A percentile compares a stretch with the other conserved stretches of the same genome.
These are phyloP conservation scores for Ormosia emarginata DNA, from an alignment of 306 rosid species.

Conservation along the genomic window DNA sequence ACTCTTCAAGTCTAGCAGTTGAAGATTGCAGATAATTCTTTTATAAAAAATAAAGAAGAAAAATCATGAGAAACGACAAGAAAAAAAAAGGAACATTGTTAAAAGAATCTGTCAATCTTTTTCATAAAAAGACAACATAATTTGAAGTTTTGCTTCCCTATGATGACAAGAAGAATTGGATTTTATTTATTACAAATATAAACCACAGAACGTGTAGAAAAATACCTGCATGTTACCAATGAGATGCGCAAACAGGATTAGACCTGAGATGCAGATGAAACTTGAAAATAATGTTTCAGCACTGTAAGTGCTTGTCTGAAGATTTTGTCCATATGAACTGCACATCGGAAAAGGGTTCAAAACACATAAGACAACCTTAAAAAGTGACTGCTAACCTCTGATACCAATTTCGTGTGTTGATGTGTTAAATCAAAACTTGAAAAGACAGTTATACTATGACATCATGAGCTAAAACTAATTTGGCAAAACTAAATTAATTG, in stretches of 20 bases:
- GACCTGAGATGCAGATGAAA: constrained; percentile 63
- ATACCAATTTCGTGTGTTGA: not conserved
- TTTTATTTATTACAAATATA: not conserved
- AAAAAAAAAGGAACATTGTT: not conserved
- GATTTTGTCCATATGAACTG: constrained; percentile 82
- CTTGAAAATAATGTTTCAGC: constrained; percentile 65
- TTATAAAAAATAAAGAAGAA: not conserved
- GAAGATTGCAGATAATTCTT: constrained; percentile 82
- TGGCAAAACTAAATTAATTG: not conserved
- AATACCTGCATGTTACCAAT: constrained; percentile 91
- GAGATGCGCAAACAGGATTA: constrained; percentile 82
- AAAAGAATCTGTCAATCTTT: not conserved
- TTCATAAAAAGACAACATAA: not conserved
- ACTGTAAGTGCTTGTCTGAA: constrained; percentile 40
- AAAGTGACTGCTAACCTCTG: not conserved
- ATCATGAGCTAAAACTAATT: not conserved
- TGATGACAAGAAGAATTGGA: not conserved
- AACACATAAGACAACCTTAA: not conserved
- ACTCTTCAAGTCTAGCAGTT: constrained; percentile 81
- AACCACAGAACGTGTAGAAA: not conserved
- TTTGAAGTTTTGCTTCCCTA: not conserved
- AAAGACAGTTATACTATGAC: too few species aligned
- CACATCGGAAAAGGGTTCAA: constrained; percentile 9
- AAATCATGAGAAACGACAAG: not conserved
- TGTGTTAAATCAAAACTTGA: not conserved